Evolutionary conservation across 192 early-diverging fungal genomes (phyloP).

Genomic region (Phlyctochytrium arcticum): DNA sequence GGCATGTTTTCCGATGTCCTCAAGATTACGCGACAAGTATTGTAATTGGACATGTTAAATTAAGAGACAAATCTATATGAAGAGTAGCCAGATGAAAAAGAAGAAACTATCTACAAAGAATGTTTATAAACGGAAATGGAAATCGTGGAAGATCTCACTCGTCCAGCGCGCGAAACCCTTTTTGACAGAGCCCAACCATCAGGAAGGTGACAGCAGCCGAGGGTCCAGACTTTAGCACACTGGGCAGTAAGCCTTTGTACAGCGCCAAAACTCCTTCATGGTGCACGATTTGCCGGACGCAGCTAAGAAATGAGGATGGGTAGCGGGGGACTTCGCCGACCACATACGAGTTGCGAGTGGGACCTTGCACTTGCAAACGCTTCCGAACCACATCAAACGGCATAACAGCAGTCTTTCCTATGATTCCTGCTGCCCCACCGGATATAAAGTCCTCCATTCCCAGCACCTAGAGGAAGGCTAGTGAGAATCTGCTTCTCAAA

Average conservation of each 20-base stretch:
- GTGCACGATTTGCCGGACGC: conserved; percentile 60
- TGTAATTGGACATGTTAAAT: too few species aligned
- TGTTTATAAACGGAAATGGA: too few species aligned
- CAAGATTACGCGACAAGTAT: conserved; percentile 71
- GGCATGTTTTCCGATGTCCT: conserved; percentile 93
- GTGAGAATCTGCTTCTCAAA: background rate
- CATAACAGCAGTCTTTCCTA: conserved; percentile 83
- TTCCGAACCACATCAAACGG: conserved; percentile 81
- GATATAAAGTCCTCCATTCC: conserved; percentile 63
- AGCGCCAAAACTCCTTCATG: conserved; percentile 79
- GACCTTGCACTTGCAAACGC: conserved; percentile 69
- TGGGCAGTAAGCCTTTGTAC: conserved; percentile 84
- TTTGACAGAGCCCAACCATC: conserved; percentile 44
- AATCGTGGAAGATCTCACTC: background rate
- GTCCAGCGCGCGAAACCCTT: background rate
- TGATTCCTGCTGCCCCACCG: conserved; percentile 75
- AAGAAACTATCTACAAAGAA: too few species aligned
- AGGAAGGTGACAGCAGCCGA: conserved; percentile 84
- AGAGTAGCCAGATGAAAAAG: too few species aligned
- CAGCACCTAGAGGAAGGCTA: background rate
- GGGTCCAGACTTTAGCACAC: conserved; percentile 82
- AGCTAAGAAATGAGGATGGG: conserved; percentile 49
- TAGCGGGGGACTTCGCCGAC: conserved; percentile 62
- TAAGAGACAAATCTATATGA: too few species aligned
- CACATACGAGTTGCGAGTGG: conserved; percentile 56